Evolutionary conservation across 129 eudicot species (phyloP).

Genomic region (Kitagawia praeruptora): DNA sequence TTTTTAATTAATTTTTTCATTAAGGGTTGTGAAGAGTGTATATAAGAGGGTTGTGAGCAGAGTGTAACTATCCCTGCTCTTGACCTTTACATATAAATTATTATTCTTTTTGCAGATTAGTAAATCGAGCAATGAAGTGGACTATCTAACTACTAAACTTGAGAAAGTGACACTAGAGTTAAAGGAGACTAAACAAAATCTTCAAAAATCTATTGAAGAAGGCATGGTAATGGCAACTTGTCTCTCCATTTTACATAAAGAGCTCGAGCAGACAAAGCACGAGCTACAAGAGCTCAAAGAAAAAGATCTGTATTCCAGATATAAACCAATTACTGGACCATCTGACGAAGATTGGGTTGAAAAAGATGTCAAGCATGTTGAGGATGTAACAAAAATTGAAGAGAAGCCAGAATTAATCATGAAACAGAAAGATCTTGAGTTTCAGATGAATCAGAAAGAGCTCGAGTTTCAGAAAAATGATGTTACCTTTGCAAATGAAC

Average conservation of each 20-base stretch:
- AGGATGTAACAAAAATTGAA: slow-evolving; percentile 20
- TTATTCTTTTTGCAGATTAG: not conserved
- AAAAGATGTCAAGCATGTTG: slow-evolving; percentile 55
- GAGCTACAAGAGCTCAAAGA: slow-evolving; percentile 54
- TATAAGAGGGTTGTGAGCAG: not conserved
- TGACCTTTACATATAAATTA: not conserved
- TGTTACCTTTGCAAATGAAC: slow-evolving; percentile 52
- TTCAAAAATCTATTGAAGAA: slow-evolving; percentile 61
- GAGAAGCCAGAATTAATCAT: slow-evolving; percentile 13
- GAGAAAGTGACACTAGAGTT: slow-evolving; percentile 30
- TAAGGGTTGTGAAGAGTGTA: too few species aligned
- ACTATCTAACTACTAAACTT: not conserved
- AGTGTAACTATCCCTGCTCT: too few species aligned
- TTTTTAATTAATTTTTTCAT: too few species aligned
- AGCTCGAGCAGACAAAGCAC: slow-evolving; percentile 62
- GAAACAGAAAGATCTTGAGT: slow-evolving; percentile 20
- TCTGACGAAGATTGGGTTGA: not conserved
- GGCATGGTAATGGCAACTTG: slow-evolving; percentile 57
- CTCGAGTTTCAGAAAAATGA: slow-evolving; percentile 20
- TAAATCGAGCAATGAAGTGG: not conserved
- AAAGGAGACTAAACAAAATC: slow-evolving; percentile 69
- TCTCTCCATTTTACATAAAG: slow-evolving; percentile 58
- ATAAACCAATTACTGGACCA: slow-evolving; percentile 15
- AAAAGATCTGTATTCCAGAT: slow-evolving; percentile 14
- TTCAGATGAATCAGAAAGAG: slow-evolving; percentile 9